These are phyloP conservation scores for Verruconis gallopava DNA, from an alignment of 2,329 filamentous ascomycete species.

Conservation along the genomic window DNA sequence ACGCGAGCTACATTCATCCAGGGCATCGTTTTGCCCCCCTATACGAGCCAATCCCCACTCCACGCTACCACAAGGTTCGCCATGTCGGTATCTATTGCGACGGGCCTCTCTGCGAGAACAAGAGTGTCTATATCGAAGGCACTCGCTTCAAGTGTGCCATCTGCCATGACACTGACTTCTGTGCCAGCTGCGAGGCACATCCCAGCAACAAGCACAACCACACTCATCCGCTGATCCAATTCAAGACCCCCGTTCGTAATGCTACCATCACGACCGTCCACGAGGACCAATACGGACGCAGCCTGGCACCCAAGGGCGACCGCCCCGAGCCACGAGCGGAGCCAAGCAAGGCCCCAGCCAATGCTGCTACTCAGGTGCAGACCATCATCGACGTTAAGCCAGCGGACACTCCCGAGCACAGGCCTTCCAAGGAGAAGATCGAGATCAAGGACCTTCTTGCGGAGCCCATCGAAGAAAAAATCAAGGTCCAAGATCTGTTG, in stretches of 20 bases:
- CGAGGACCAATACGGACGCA: slow-evolving; percentile 56
- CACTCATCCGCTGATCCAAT: slow-evolving; percentile 94
- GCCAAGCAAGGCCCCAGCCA: slow-evolving; percentile 34
- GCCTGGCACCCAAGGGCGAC: slow-evolving; percentile 62
- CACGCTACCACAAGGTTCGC: slow-evolving; percentile 34
- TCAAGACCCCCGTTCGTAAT: slow-evolving; percentile 82
- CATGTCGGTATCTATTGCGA: slow-evolving; percentile 91
- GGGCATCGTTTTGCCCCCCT: slow-evolving; percentile 80
- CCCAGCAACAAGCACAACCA: slow-evolving; percentile 78
- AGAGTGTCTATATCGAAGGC: slow-evolving; percentile 57
- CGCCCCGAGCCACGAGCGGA: slow-evolving; percentile 39
- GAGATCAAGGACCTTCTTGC: slow-evolving; percentile 26
- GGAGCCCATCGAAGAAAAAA: slow-evolving; percentile 24
- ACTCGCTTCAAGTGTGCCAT: slow-evolving; percentile 94
- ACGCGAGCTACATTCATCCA: slow-evolving; percentile 57
- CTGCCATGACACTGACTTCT: slow-evolving; percentile 91
- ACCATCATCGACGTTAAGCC: slow-evolving; percentile 49
- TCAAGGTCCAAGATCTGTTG: slow-evolving; percentile 16
- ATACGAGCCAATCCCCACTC: slow-evolving; percentile 53
- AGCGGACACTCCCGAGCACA: slow-evolving; percentile 25
- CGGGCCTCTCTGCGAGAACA: slow-evolving; percentile 67
- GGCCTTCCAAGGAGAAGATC: slow-evolving; percentile 27
- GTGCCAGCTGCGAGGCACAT: slow-evolving; percentile 80
- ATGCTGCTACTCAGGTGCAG: slow-evolving; percentile 50
- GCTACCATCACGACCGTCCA: slow-evolving; percentile 77